These are phyloP conservation scores for Noccaea bulbosa DNA, from an alignment of 345 rosid genomes.

Conservation along the genomic window DNA sequence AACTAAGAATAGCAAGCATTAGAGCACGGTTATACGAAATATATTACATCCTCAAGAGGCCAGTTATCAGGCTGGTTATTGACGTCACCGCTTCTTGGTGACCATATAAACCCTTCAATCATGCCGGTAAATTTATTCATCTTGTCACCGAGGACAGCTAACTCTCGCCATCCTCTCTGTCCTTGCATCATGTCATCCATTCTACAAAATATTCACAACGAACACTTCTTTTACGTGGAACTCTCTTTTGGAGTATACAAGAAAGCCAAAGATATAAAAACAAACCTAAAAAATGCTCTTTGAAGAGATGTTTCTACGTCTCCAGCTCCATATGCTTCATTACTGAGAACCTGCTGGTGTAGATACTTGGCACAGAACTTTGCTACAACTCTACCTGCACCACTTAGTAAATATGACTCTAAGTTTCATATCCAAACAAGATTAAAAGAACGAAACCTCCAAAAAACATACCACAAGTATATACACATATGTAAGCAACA, in stretches of 20 bases:
- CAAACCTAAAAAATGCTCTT: conserved; percentile 73
- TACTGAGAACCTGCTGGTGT: conserved; percentile 69
- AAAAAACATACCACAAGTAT: too few relatives aligned
- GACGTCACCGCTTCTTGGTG: conserved; percentile 66
- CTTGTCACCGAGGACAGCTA: conserved; percentile 78
- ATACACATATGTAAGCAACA: neutral
- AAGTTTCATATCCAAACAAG: neutral
- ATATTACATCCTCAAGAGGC: conserved; percentile 62
- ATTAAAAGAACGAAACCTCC: neutral
- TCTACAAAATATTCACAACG: conserved; percentile 44
- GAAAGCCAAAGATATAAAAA: conserved; percentile 4
- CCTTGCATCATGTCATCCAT: conserved; percentile 98
- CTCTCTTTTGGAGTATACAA: neutral
- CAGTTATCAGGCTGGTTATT: conserved; percentile 54
- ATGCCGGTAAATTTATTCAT: conserved; percentile 75
- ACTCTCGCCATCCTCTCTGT: conserved; percentile 88
- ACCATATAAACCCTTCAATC: conserved; percentile 88
- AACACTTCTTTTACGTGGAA: neutral
- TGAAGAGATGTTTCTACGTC: conserved; percentile 69
- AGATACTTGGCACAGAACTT: conserved; percentile 88
- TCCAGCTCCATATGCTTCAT: conserved; percentile 70
- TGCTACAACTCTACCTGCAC: conserved; percentile 78
- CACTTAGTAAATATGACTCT: conserved; percentile 1
- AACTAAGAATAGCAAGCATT: neutral
- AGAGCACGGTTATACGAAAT: conserved; percentile 3